These are phyloP conservation scores for Leccinum laetum DNA, from an alignment of 1,284 basidiomycete genomes.

Conservation along the genomic window DNA sequence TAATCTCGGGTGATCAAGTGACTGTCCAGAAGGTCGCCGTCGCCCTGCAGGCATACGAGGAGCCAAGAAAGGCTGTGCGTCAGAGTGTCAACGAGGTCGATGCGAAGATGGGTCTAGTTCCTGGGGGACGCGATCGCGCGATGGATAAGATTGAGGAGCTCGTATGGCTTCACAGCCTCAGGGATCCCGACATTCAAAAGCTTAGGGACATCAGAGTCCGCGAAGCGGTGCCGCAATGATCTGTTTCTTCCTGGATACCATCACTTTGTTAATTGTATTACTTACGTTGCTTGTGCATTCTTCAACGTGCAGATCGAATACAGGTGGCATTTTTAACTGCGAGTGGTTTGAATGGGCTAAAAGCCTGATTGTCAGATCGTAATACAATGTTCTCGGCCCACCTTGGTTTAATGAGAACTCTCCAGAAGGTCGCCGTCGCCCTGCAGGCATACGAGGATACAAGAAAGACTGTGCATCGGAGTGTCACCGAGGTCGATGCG, in stretches of 20 bases:
- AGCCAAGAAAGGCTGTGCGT: neutral
- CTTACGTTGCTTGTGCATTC: too few species aligned
- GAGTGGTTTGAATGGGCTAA: too few species aligned
- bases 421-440: too few species aligned
- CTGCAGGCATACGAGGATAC: too few species aligned
- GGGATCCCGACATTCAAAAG: neutral
- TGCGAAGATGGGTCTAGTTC: neutral
- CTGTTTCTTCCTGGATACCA: neutral
- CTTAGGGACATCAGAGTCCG: neutral
- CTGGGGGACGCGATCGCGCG: slow-evolving; percentile 7
- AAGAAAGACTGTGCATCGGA: too few species aligned
- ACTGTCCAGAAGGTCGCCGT: neutral
- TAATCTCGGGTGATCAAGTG: neutral
- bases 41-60: slow-evolving; percentile 3
- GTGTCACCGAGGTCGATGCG: too few species aligned
- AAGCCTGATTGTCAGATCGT: too few species aligned
- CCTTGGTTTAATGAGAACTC: too few species aligned
- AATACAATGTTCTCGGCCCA: too few species aligned
- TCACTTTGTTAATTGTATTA: too few species aligned
- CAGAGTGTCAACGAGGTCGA: neutral
- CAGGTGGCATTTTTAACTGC: too few species aligned
- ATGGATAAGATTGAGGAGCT: slow-evolving; percentile 13
- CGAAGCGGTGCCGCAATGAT: neutral
- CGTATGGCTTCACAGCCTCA: slow-evolving; percentile 14
- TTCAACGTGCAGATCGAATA: too few species aligned